Percentiles rank a stretch among this genome's conserved stretches.
Conservation (phyloP, 305 asterid species). For the Fraxinus velutina region DNA sequence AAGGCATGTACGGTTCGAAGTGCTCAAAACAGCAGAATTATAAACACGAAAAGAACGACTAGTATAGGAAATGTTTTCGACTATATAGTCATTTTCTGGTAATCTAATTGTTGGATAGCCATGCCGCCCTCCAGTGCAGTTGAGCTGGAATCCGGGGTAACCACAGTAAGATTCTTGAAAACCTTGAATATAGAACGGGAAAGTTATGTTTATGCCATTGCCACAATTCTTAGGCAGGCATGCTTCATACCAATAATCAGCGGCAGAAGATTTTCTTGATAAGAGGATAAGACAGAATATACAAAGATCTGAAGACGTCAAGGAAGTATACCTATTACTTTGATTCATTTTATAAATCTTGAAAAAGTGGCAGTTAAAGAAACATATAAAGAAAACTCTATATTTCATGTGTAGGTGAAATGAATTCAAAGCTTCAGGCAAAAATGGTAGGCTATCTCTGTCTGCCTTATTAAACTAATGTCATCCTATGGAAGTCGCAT, state of each 20-base stretch:
- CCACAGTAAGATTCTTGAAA: conserved; percentile 44
- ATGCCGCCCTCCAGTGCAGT: conserved; percentile 20
- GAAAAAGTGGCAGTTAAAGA: background rate
- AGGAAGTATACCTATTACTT: conserved; percentile 2
- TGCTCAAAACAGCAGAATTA: conserved; percentile 12
- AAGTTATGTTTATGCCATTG: conserved; percentile 39
- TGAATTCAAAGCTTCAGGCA: background rate
- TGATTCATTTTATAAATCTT: conserved; percentile 23
- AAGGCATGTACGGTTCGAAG: conserved; percentile 2
- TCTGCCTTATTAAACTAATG: background rate
- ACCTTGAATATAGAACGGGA: conserved; percentile 42
- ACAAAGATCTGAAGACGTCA: conserved; percentile 16
- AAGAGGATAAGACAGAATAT: conserved; percentile 26
- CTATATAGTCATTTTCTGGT: conserved; percentile 17
- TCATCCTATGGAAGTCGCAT: background rate
- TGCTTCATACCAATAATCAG: conserved; percentile 34
- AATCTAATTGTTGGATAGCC: conserved; percentile 26
- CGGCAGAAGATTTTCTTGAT: conserved; percentile 19
- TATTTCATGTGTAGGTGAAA: background rate
- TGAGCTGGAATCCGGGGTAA: conserved; percentile 31
- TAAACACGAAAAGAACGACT: conserved; percentile 25
- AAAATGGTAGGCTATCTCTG: background rate
- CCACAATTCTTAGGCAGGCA: conserved; percentile 38
- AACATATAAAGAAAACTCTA: background rate
- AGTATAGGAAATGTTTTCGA: conserved; percentile 26